phyloP scores from a whole-genome alignment of 192 early-diverging fungal genomes.

The Thoreauomyces humboldtii region DNA sequence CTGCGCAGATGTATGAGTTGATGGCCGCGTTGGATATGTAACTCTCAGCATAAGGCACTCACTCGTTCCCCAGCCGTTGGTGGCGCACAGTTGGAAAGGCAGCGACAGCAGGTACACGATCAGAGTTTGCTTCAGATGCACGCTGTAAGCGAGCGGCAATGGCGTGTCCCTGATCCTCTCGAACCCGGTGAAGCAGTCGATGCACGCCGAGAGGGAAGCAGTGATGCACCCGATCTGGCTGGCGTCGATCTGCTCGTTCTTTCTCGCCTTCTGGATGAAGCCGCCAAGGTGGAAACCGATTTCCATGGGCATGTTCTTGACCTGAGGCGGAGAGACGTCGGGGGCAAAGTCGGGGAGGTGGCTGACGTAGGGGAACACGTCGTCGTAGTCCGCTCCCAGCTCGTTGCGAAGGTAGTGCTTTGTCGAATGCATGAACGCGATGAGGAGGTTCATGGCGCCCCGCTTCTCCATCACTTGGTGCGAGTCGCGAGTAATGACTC shows the following conservation, averaged over 20 bases:
- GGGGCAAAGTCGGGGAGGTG: slow-evolving; percentile 62
- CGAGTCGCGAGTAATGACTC: slow-evolving; percentile 22
- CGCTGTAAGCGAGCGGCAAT: slow-evolving; percentile 80
- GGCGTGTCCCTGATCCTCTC: slow-evolving; percentile 84
- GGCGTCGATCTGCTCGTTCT: slow-evolving; percentile 22
- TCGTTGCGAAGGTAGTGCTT: slow-evolving; percentile 86
- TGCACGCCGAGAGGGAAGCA: slow-evolving; percentile 13
- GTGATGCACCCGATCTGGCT: slow-evolving; percentile 23
- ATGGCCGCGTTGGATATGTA: not conserved
- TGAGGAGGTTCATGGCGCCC: slow-evolving; percentile 73
- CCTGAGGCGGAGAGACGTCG: slow-evolving; percentile 20
- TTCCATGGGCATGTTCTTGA: slow-evolving; percentile 38
- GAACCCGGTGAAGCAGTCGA: slow-evolving; percentile 49
- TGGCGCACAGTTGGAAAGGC: slow-evolving; percentile 74
- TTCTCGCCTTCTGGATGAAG: slow-evolving; percentile 3
- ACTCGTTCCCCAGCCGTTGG: slow-evolving; percentile 55
- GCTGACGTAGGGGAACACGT: slow-evolving; percentile 62
- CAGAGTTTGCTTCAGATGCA: slow-evolving; percentile 62
- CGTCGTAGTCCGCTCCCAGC: slow-evolving; percentile 60
- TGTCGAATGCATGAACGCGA: slow-evolving; percentile 71
- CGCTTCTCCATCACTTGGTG: slow-evolving; percentile 54
- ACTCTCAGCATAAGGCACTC: slow-evolving; percentile 41
- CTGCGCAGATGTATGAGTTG: slow-evolving; percentile 28
- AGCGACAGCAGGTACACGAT: slow-evolving; percentile 68
- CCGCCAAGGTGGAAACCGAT: slow-evolving; percentile 34